Evolutionary conservation across 768 basidiomycete species (phyloP), one percentile per base, ranked within the genome.

Genomic region (Mycena albidolilacea): DNA sequence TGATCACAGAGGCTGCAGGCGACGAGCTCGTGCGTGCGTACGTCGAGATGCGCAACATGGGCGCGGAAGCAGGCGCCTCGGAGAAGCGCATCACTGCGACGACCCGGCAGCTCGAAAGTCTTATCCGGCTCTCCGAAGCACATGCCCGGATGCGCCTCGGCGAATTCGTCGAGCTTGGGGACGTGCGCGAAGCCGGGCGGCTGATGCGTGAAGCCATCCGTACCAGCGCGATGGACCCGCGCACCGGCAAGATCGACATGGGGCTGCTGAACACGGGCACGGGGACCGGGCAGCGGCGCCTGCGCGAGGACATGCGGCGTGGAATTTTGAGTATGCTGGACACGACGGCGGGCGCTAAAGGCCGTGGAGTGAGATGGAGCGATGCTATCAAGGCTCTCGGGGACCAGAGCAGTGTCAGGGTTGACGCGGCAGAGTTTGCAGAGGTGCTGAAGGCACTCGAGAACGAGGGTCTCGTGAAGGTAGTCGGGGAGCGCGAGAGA

Each of bases 41-140:
- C 83, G 97, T 98, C 69, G 93, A 95, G 74, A 94, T 99, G 88
- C 94, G 98, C 63, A 94, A 94, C 78, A 92, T 95, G 78, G 97
- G 97, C 23, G 87, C 93, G 67, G 97, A 99, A 80, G 92, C 96
- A 1, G 92, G 96, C 19, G 89, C 90, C 1, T 90, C 89, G 71
- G 97, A 99, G 82, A 95, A 95, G 80, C 92, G 97, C 14, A 99
- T 99, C 82, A 99, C 98, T 0, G 98, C 98, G 0, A 99, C 98
- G 41, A 99, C 98, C 0, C 91, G 98, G 61, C 97, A 99, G 82
- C 90, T 99, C 17, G 98, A 99, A 83, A 94, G 93, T 77, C 95
- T 99, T 91, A 98, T 99, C 78, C 93, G 97, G 7, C 90, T 99
- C 37, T 93, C 94, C 0, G 98, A 99, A 83, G 98, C 94, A 0